phyloP scores from a whole-genome alignment of 345 rosid species.

The Eucalyptus regnans region DNA sequence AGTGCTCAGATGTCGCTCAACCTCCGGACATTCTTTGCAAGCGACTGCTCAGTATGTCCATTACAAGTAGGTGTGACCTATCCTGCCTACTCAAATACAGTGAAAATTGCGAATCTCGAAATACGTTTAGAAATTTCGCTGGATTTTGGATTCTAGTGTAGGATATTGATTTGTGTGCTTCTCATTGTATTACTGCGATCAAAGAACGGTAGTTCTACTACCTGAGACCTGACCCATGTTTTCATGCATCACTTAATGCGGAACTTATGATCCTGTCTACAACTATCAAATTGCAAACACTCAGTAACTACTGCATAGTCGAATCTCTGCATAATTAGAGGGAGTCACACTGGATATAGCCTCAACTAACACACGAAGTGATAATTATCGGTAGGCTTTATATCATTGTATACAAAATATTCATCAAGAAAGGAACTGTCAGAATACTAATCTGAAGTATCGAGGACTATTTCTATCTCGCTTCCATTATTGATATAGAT shows the following conservation, averaged over 20 bases:
- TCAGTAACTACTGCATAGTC: neutral
- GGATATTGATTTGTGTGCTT: neutral
- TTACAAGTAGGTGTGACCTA: neutral
- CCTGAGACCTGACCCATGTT: neutral
- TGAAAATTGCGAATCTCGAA: neutral
- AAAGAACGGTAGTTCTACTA: neutral
- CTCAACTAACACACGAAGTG: neutral
- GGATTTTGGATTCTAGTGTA: neutral
- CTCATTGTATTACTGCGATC: neutral
- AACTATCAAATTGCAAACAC: neutral
- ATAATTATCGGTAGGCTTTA: neutral
- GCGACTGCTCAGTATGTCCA: neutral
- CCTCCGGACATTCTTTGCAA: neutral
- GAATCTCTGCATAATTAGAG: neutral
- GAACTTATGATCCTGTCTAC: neutral
- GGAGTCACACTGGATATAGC: neutral
- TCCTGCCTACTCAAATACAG: neutral
- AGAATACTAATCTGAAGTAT: neutral
- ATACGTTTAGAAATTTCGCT: neutral
- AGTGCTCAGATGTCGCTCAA: neutral
- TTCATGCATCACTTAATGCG: neutral
- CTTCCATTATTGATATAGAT: neutral
- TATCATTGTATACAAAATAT: neutral
- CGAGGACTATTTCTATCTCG: neutral
- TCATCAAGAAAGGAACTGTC: neutral